Evolutionary conservation across 345 rosid species (phyloP).

Genomic region (Citrus hindsii): DNA sequence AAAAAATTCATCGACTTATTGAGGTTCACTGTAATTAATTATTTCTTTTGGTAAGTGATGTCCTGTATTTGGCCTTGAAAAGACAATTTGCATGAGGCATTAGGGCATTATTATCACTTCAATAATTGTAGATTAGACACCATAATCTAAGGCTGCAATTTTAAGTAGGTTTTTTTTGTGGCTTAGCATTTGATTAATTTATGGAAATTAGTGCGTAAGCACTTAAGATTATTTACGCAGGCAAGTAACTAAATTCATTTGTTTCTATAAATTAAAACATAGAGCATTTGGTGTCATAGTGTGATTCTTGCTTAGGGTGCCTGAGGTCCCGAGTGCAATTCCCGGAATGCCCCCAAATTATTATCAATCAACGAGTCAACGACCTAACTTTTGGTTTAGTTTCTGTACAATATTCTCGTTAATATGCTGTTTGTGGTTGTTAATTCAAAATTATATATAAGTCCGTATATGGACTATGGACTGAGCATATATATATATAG

Average conservation of each 20-base stretch:
- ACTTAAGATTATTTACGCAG: not conserved
- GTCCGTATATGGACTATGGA: no score
- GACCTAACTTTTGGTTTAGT: no score
- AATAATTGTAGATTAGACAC: slow-evolving; percentile 10
- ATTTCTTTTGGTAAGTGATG: not conserved
- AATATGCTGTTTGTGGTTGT: no score
- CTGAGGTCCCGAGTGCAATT: not conserved
- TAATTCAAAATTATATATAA: no score
- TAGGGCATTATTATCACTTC: not conserved
- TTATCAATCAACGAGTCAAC: no score
- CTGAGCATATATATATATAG: no score
- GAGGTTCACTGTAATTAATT: not conserved
- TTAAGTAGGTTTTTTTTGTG: not conserved
- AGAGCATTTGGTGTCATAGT: not conserved
- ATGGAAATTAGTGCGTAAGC: not conserved
- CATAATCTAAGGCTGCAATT: not conserved
- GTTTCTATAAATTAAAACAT: not conserved
- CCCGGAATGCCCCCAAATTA: no score
- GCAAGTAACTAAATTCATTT: not conserved
- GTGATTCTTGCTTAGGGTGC: not conserved
- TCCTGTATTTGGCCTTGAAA: not conserved
- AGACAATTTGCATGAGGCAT: not conserved
- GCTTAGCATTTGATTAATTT: not conserved
- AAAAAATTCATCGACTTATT: not conserved
- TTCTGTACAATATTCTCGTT: no score